Evolutionary conservation across 208 protist genomes (phyloP), one percentile per base, ranked within the genome.

Genomic region (Leishmania turanica): DNA sequence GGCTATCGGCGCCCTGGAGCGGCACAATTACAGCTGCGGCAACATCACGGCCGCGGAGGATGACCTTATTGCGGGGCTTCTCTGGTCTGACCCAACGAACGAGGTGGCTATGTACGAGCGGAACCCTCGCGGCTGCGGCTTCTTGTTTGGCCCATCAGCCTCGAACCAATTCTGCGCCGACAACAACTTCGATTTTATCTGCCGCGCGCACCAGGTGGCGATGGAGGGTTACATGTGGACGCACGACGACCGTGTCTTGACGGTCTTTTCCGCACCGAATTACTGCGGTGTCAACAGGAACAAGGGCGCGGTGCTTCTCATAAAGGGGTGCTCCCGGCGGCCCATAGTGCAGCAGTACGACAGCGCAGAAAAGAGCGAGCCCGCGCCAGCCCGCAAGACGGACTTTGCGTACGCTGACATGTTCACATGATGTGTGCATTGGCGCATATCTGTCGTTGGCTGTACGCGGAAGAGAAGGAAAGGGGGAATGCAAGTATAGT

Each of bases 111-210:
- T 95, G 21, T 99, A 96, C 93, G 88, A 90, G 45, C 96, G 98
- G 64, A 99, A 99, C 80, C 98, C 99, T 49, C 94, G 99, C 73
- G 99, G 99, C 69, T 99, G 99, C 58, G 99, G 98, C 24, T 99
- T 98, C 77, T 98, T 97, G 13, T 99, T 99, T 88, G 99, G 97
- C 37, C 79, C 91, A 17, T 88, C 98, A 78, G 93, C 99, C 2
- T 98, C 99, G 19, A 77, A 82, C n/a, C 85, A 92, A 45, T 99
- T 99, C 84, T 93, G 99, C 34, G 80, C 95, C n/a, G 90, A 97
- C 82, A 98, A 99, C 84, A 92, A 99, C 64, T 91, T 99, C 24
- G 98, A 99, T 79, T 93, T 99, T n/a, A 98, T 99, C 75, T 93
- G 87, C 83, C 79, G 95, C 42, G 93, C 98, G 21, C 97, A 99